phyloP scores from a whole-genome alignment of 257 asterid genomes.

The Salvia hispanica region DNA sequence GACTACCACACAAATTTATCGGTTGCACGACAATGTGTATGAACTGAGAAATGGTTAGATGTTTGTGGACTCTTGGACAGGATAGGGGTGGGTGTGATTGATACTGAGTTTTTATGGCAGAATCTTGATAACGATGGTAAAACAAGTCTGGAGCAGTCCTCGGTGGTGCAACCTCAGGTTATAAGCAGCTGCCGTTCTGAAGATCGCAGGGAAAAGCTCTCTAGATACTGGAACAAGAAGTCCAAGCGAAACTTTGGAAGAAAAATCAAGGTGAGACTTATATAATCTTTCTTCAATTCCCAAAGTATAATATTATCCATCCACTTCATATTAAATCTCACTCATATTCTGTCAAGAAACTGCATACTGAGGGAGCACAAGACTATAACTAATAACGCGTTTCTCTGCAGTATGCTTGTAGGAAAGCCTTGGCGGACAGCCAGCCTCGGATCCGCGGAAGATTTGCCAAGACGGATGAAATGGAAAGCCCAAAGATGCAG shows the following conservation, averaged over 20 bases:
- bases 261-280: slow-evolving; percentile 71
- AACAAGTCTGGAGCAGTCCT: slow-evolving; percentile 43
- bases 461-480: slow-evolving; percentile 75
- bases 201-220: slow-evolving; percentile 79
- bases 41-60: slow-evolving; percentile 53
- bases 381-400: slow-evolving; percentile 20
- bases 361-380: background rate
- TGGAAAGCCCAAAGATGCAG: slow-evolving; percentile 47
- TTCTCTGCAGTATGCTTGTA: slow-evolving; percentile 76
- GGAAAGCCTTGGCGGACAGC: slow-evolving; percentile 93
- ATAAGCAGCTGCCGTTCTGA: slow-evolving; percentile 47
- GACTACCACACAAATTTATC: slow-evolving; percentile 17
- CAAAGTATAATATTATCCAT: background rate
- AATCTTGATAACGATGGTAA: slow-evolving; percentile 56
- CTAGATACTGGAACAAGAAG: slow-evolving; percentile 84
- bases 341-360: background rate
- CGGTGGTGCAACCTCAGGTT: slow-evolving; percentile 45
- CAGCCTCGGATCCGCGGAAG: slow-evolving; percentile 94
- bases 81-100: slow-evolving; percentile 54
- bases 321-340: background rate
- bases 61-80: slow-evolving; percentile 54
- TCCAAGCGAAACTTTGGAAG: slow-evolving; percentile 80
- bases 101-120: slow-evolving; percentile 75
- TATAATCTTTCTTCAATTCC: too few relatives aligned
- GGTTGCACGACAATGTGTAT: slow-evolving; percentile 32